A percentile compares a stretch with the other conserved stretches of the same genome.
phyloP scores from a whole-genome alignment of 495 filamentous ascomycete species.

The Umbilicaria muhlenbergii region DNA sequence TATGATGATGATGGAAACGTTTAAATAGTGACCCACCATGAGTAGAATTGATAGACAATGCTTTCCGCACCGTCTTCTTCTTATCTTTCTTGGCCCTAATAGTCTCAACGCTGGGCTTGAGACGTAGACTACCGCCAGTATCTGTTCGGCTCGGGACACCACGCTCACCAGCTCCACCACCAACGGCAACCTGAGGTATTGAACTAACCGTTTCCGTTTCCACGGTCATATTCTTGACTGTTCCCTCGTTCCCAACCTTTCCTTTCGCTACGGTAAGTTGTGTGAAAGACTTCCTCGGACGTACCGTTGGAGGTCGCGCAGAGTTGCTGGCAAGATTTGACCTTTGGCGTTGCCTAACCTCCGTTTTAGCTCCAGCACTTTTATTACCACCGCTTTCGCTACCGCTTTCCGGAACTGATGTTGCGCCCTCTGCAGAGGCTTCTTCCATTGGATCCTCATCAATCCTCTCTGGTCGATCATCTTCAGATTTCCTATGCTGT shows the following conservation, averaged over 20 bases:
- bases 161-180: conserved; percentile 48
- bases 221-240: conserved; percentile 87
- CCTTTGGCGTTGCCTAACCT: conserved; percentile 16
- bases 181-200: conserved; percentile 74
- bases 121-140: conserved; percentile 56
- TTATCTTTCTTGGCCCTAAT: conserved; percentile 87
- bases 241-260: conserved; percentile 51
- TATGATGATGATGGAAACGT: conserved; percentile 15
- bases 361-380: conserved; percentile 24
- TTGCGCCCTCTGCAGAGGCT: conserved; percentile 18
- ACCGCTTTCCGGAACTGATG: conserved; percentile 27
- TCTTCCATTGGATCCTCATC: conserved; percentile 21
- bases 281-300: conserved; percentile 30
- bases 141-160: conserved; percentile 34
- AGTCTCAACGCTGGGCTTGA: conserved; percentile 81
- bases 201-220: conserved; percentile 94
- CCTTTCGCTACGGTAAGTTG: conserved; percentile 32
- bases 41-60: conserved; percentile 50
- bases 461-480: conserved; percentile 11
- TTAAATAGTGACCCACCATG: conserved; percentile 44
- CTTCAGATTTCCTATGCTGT: neutral
- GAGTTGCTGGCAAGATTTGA: conserved; percentile 10
- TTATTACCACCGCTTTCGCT: conserved; percentile 35
- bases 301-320: conserved; percentile 20
- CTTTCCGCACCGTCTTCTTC: conserved; percentile 59